These are phyloP conservation scores for Cryptomeria japonica DNA, from an alignment of 75 land plant genomes.

Conservation along the genomic window DNA sequence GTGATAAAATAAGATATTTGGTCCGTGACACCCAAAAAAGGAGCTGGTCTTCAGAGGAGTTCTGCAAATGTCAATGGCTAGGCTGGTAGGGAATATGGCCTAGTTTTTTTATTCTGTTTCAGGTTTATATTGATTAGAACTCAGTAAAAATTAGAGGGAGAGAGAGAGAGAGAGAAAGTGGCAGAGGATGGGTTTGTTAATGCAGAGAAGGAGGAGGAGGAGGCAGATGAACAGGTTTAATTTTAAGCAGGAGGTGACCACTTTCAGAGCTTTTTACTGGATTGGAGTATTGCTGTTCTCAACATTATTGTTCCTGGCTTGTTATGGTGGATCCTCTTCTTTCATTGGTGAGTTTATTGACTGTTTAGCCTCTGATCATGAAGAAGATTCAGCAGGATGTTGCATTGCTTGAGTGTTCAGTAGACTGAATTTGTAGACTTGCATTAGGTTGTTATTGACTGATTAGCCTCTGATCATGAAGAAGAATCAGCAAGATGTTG, in stretches of 20 bases:
- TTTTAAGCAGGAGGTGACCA: background rate
- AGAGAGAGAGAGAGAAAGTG: background rate
- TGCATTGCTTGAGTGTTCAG: background rate
- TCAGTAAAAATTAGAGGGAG: background rate
- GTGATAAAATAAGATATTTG: background rate
- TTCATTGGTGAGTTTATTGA: constrained; percentile 9
- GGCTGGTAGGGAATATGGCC: background rate
- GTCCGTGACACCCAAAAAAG: constrained; percentile 7
- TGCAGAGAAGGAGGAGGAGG: background rate
- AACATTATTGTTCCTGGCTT: background rate
- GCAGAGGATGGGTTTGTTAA: background rate
- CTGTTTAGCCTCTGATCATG: background rate
- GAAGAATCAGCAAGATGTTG: background rate
- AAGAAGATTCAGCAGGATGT: background rate
- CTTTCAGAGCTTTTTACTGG: constrained; percentile 1
- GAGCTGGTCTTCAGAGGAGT: background rate
- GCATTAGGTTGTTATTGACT: background rate
- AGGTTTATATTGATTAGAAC: background rate
- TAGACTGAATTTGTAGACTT: background rate
- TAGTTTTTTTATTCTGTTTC: background rate
- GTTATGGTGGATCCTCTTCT: background rate
- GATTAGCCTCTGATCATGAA: background rate
- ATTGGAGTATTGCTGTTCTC: background rate
- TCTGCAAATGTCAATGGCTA: background rate
- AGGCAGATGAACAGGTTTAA: background rate